Evolutionary conservation across 768 basidiomycete genomes (phyloP).

Genomic region (Clathrus columnatus): DNA sequence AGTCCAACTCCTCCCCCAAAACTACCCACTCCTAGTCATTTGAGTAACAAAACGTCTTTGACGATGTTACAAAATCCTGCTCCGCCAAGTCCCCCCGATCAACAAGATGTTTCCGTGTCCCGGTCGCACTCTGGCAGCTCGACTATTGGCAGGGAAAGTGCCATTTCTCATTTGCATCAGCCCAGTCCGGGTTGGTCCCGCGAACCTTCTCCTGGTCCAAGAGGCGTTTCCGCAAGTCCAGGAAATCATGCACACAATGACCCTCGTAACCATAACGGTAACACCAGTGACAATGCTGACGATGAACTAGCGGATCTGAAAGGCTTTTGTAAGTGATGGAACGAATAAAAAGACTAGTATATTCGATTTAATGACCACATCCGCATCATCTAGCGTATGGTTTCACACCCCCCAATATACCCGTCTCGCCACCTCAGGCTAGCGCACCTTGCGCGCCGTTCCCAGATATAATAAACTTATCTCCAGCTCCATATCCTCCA

Average conservation of each 20-base stretch:
- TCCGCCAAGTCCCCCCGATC: not conserved
- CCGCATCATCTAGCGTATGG: constrained; percentile 48
- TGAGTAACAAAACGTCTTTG: not conserved
- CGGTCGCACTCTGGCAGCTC: not conserved
- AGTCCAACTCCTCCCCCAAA: not conserved
- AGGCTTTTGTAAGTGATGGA: constrained; percentile 3
- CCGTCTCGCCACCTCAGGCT: constrained; percentile 24
- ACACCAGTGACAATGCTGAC: not conserved
- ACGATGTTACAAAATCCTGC: not conserved
- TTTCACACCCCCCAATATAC: constrained; percentile 51
- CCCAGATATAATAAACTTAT: constrained; percentile 68
- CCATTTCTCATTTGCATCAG: not conserved
- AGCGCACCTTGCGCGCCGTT: constrained; percentile 43
- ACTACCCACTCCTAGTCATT: not conserved
- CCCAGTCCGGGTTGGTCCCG: not conserved
- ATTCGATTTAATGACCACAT: not conserved
- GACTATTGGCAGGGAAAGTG: not conserved
- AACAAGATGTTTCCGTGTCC: not conserved
- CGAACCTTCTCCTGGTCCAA: not conserved
- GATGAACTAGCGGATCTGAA: not conserved
- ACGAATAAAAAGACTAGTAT: not conserved
- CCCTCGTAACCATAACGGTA: not conserved
- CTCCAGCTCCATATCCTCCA: constrained; percentile 57
- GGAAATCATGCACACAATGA: not conserved
- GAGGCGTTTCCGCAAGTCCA: not conserved